Evolutionary conservation across 257 asterid species (phyloP).

Genomic region (Buddleja alternifolia): DNA sequence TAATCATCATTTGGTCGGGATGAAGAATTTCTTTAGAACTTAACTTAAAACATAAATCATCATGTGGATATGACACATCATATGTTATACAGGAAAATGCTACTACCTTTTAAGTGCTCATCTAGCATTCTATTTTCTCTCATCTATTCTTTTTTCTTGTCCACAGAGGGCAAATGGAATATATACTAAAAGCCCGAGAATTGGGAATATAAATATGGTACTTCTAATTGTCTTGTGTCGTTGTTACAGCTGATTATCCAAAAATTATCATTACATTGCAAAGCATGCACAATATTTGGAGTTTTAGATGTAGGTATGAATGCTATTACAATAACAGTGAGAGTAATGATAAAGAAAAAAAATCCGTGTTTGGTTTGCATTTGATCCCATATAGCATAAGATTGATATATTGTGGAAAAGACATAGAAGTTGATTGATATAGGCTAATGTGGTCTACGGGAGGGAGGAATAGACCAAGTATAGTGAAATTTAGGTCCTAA

Average conservation of each 20-base stretch:
- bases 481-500: neutral
- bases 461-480: neutral
- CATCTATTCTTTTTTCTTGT: constrained; percentile 29
- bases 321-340: neutral
- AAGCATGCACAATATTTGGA: constrained; percentile 19
- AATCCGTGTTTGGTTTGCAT: constrained; percentile 4
- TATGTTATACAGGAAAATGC: neutral
- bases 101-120: constrained; percentile 21
- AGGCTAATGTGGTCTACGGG: constrained; percentile 4
- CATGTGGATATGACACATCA: neutral
- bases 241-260: constrained; percentile 22
- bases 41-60: neutral
- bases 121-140: constrained; percentile 30
- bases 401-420: neutral
- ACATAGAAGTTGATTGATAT: constrained; percentile 2
- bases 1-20: neutral
- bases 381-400: constrained; percentile 21
- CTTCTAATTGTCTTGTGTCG: constrained; percentile 26
- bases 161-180: constrained; percentile 42
- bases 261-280: constrained; percentile 5
- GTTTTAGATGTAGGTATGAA: constrained; percentile 6
- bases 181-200: constrained; percentile 39
- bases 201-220: constrained; percentile 35
- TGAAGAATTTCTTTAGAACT: neutral
- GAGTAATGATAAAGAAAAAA: constrained; percentile 12